Base-by-base conservation (phyloP, 169 alveolate species). In the Plasmodium malariae region DNA sequence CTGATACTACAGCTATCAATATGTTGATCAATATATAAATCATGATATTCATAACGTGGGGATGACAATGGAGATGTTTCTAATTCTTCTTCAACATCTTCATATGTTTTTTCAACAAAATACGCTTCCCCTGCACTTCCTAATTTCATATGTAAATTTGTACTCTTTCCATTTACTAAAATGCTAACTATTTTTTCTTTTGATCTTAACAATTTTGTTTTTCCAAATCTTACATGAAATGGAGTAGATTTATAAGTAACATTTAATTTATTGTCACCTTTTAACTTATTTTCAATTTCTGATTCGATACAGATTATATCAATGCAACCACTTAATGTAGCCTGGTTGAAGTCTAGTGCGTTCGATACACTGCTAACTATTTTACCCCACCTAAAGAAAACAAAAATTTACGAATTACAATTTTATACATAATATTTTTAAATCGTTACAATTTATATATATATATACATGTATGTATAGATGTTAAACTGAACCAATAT, bases 41-140 rank as follows among this genome's bases (percentile, higher is more conserved):
- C 70, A 45, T 83, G 37, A 67, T 83, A 65, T 28, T 65, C 72
- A 67, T 67, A 36, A 4, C 91, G 57, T 5, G 80, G 85, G 1
- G 91, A 83, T n/a, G 91, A 83, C n/a, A 83, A 40, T 4, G 91
- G 83, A 2, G 91, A 83, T 14, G 91, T 83, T 67, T 83, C 91
- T 67, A 83, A 14, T 11, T 83, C 91, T 67, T 83, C 91, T n/a
- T 83, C 91, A 6, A 83, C 91, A 51, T 83, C 91, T n/a, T 65
- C 93, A 51, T 93, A 96, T 12, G 86, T 92, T 28, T 96, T 97
- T 54, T 96, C 97, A 55, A 96, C 94, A 93, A 98, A 98, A 86
- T 93, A 98, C 1, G 99, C 99, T 89, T 98, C 99, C 4, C 99
- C 99, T 6, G 99, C 99, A 1, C 98, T 96, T 0, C 99, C 99